Percentiles rank a stretch among this genome's conserved stretches.
Evolutionary conservation across 1,284 basidiomycete species (phyloP).

Genomic region (Veloporphyrellus conicus): DNA sequence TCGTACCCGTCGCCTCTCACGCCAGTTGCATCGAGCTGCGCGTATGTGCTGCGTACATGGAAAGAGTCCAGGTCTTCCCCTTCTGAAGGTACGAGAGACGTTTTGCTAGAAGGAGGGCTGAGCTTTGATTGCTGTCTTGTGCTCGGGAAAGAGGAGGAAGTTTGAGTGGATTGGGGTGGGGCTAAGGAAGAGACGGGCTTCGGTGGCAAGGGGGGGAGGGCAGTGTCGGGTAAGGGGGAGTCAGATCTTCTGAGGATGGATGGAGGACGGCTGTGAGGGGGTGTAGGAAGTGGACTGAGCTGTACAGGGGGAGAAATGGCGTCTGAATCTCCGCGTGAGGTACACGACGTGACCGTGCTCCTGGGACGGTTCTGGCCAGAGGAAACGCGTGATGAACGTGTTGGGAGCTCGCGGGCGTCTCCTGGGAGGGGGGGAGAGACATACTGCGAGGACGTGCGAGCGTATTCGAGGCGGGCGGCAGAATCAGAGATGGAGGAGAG

Average conservation of each 20-base stretch:
- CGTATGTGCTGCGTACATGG: slow-evolving; percentile 85
- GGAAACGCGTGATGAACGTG: slow-evolving; percentile 29
- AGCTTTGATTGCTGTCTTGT: slow-evolving; percentile 37
- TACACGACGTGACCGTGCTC: slow-evolving; percentile 30
- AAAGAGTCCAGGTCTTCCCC: slow-evolving; percentile 83
- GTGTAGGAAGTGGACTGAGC: slow-evolving; percentile 26
- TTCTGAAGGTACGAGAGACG: slow-evolving; percentile 61
- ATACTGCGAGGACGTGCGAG: slow-evolving; percentile 6
- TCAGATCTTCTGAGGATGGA: slow-evolving; percentile 25
- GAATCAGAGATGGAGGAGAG: slow-evolving; percentile 11
- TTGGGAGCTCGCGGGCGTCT: slow-evolving; percentile 23
- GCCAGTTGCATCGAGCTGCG: slow-evolving; percentile 75
- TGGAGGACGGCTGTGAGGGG: slow-evolving; percentile 33
- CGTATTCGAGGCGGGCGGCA: slow-evolving; percentile 9
- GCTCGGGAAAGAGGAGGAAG: slow-evolving; percentile 34
- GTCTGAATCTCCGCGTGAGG: slow-evolving; percentile 23
- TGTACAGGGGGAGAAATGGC: slow-evolving; percentile 18
- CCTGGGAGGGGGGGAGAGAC: slow-evolving; percentile 7
- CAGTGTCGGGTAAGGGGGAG: slow-evolving; percentile 22
- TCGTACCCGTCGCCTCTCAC: slow-evolving; percentile 90
- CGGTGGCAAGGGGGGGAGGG: slow-evolving; percentile 6
- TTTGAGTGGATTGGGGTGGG: slow-evolving; percentile 26
- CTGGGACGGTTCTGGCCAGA: slow-evolving; percentile 14
- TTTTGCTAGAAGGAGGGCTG: slow-evolving; percentile 46
- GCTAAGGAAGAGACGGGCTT: slow-evolving; percentile 14